phyloP scores from a whole-genome alignment of 2,329 filamentous ascomycete genomes.

The Aspergillus floridensis region DNA sequence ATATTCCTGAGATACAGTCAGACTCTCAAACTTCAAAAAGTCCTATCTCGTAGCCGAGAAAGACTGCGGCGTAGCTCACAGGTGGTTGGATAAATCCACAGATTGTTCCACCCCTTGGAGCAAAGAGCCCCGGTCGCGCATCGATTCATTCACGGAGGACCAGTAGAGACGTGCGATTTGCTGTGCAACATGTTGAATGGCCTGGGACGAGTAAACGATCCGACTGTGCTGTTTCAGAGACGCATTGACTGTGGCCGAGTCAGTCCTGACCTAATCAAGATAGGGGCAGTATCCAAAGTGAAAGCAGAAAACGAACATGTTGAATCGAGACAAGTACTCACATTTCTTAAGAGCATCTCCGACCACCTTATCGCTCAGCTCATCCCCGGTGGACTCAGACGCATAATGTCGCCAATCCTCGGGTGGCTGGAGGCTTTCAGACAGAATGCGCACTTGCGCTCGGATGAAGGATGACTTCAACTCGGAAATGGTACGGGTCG shows the following conservation, averaged over 20 bases:
- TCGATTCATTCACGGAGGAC: slow-evolving; percentile 45
- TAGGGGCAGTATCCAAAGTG: neutral
- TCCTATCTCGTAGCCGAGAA: neutral
- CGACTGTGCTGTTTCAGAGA: slow-evolving; percentile 53
- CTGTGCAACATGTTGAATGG: slow-evolving; percentile 55
- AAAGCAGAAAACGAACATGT: neutral
- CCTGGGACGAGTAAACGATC: slow-evolving; percentile 53
- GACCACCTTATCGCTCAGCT: slow-evolving; percentile 49
- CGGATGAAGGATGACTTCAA: slow-evolving; percentile 53
- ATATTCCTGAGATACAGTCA: slow-evolving; percentile 35
- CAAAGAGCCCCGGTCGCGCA: slow-evolving; percentile 22
- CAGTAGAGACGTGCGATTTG: slow-evolving; percentile 57
- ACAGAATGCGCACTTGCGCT: slow-evolving; percentile 52
- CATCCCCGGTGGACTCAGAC: slow-evolving; percentile 42
- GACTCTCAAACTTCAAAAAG: neutral
- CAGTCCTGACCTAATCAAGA: neutral
- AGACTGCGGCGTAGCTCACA: slow-evolving; percentile 25
- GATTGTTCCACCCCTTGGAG: slow-evolving; percentile 36
- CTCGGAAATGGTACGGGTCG: slow-evolving; percentile 47
- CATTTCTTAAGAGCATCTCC: slow-evolving; percentile 53
- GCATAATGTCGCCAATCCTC: slow-evolving; percentile 47
- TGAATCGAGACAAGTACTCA: slow-evolving; percentile 22
- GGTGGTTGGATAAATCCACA: slow-evolving; percentile 38
- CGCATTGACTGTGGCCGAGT: slow-evolving; percentile 45
- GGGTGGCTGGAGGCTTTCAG: slow-evolving; percentile 47